Base-by-base conservation (phyloP, 306 rosid genomes). In the Macrotyloma uniflorum region DNA sequence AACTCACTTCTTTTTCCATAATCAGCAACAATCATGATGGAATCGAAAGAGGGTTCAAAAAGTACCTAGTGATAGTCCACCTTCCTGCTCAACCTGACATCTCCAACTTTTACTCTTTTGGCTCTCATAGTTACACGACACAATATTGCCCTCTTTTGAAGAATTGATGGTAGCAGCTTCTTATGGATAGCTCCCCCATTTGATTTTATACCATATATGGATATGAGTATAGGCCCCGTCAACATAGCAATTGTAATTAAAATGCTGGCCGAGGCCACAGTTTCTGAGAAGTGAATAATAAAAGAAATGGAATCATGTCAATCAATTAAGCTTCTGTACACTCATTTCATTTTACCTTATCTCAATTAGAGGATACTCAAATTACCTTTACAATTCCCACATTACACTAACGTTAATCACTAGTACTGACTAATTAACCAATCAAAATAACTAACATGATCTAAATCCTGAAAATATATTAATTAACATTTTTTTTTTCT, bases 41-140 rank as follows among this genome's bases (percentile, higher is more conserved):
- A 53, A 70, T 78, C 54, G 28, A 67, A 76, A 59, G 54, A 35
- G 36, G 46, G 35, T 49, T 69, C 50, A 68, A 80, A 66, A 49
- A 15, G 72, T 35, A 58, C 51, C 84, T 80, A 79, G 75, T 82
- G 82, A 82, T 81, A 68, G 73, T 82, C 53, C 77, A 79, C 84
- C 76, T 83, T 73, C 45, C 78, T 53, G 68, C 78, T 61, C 75
- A 88, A 81, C 50, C 75, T 75, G 22, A 75, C 81, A 82, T 53
- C 54, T 36, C 67, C 45, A 30, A 50, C 28, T 74, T 77, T 61
- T 67, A 78, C 76, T 66, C 70, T 57, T n/a, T 40, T 18, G 35
- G 3, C 77, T 58, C 42, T 49, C 45, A 16, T 4, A 54, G 30
- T 28, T 22, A 78, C 79, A 71, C 19, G n/a, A 38, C 81, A 69